Conservation (phyloP, 2,329 filamentous ascomycete species). For the Cryphonectria nitschkei region DNA sequence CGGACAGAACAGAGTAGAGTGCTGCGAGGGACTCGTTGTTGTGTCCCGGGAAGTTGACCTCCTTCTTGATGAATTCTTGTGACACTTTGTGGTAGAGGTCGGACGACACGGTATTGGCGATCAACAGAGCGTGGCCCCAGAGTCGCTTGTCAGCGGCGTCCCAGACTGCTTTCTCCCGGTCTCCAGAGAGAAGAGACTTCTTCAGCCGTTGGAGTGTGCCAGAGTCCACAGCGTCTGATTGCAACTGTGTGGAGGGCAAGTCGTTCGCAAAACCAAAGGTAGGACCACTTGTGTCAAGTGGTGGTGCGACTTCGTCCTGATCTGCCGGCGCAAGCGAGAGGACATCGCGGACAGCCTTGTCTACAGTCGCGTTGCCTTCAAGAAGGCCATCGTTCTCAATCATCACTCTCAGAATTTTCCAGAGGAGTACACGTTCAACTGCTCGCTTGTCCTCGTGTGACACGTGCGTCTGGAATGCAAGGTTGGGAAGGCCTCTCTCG, state of each 20-base stretch:
- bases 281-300: slow-evolving; percentile 32
- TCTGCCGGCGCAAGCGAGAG: slow-evolving; percentile 63
- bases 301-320: slow-evolving; percentile 34
- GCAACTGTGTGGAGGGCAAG: slow-evolving; percentile 35
- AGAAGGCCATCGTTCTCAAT: slow-evolving; percentile 85
- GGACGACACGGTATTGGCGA: slow-evolving; percentile 76
- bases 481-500: slow-evolving; percentile 61
- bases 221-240: slow-evolving; percentile 68
- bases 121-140: slow-evolving; percentile 95
- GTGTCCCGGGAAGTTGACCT: slow-evolving; percentile 80
- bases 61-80: slow-evolving; percentile 93
- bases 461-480: slow-evolving; percentile 52
- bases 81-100: slow-evolving; percentile 91
- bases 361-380: slow-evolving; percentile 72
- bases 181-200: slow-evolving; percentile 73
- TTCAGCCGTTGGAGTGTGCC: slow-evolving; percentile 73
- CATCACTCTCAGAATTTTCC: slow-evolving; percentile 81
- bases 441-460: slow-evolving; percentile 69
- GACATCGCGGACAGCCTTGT: slow-evolving; percentile 75
- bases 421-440: slow-evolving; percentile 80
- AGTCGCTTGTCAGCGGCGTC: slow-evolving; percentile 87
- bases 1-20: slow-evolving; percentile 90
- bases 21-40: slow-evolving; percentile 88
- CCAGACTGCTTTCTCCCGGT: slow-evolving; percentile 92
- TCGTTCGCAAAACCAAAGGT: slow-evolving; percentile 27